Conservation (phyloP, 495 filamentous ascomycete species). For the Aspergillus bertholletiae region DNA sequence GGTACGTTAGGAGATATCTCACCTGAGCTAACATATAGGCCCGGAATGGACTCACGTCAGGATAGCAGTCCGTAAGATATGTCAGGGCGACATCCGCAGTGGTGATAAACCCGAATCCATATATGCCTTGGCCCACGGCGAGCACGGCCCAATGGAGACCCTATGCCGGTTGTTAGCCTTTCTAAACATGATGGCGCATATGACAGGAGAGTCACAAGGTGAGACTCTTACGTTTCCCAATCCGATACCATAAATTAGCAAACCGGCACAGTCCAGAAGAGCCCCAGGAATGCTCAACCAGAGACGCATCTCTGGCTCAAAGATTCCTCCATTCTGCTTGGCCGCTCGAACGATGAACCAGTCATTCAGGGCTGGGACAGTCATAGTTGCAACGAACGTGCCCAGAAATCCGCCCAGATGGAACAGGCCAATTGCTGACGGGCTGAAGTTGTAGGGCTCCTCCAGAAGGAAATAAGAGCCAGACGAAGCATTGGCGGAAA, state of each 20-base stretch:
- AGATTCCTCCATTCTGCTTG: conserved; percentile 36
- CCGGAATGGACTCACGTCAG: conserved; percentile 16
- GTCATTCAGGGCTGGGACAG: conserved; percentile 33
- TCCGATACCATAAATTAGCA: conserved; percentile 34
- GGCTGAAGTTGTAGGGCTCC: conserved; percentile 37
- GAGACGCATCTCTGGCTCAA: conserved; percentile 41
- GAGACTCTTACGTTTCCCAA: conserved; percentile 17
- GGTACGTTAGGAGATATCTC: too few species aligned
- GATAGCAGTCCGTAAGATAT: conserved; percentile 29
- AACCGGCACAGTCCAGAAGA: conserved; percentile 19
- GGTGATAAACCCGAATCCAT: conserved; percentile 23
- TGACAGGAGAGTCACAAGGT: too few species aligned
- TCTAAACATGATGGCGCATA: too few species aligned
- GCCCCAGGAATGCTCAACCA: conserved; percentile 26
- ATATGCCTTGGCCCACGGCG: conserved; percentile 24
- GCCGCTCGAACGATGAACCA: conserved; percentile 30
- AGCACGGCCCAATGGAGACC: conserved; percentile 26
- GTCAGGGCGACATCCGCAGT: conserved; percentile 23
- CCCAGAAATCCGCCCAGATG: conserved; percentile 38
- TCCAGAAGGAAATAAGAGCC: conserved; percentile 27
- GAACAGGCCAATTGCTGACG: conserved; percentile 33
- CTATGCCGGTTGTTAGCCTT: conserved; percentile 3
- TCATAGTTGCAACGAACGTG: conserved; percentile 29
- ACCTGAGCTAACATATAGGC: too few species aligned
- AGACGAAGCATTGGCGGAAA: conserved; percentile 28